Evolutionary conservation across 148 eudicot genomes (phyloP).

Genomic region (Linanthus parryae): DNA sequence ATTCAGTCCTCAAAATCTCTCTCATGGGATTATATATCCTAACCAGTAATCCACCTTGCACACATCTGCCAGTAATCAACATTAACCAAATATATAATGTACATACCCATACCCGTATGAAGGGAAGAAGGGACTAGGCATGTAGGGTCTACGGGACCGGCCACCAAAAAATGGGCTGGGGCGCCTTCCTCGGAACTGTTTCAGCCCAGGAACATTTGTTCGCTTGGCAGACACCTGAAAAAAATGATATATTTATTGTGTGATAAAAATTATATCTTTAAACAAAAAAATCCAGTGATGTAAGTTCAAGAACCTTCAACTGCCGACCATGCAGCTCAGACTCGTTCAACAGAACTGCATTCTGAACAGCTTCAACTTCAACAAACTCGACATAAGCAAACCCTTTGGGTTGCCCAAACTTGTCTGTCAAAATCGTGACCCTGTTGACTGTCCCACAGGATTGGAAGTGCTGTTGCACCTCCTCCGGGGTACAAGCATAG

Average conservation of each 20-base stretch:
- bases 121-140: conserved; percentile 47
- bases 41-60: too few relatives aligned
- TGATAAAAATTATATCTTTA: not conserved
- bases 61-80: too few relatives aligned
- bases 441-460: conserved; percentile 76
- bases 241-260: not conserved
- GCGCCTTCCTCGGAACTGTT: conserved; percentile 23
- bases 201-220: conserved; percentile 20
- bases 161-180: conserved; percentile 31
- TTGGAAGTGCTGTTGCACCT: conserved; percentile 75
- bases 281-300: not conserved
- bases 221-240: conserved; percentile 18
- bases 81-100: too few relatives aligned
- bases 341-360: conserved; percentile 50
- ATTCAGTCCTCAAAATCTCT: too few relatives aligned
- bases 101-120: conserved; percentile 78
- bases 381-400: conserved; percentile 75
- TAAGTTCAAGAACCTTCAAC: conserved; percentile 34
- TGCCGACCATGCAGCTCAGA: conserved; percentile 74
- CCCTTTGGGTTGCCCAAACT: conserved; percentile 71
- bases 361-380: conserved; percentile 65
- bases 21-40: too few relatives aligned
- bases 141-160: conserved; percentile 56
- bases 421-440: conserved; percentile 67
- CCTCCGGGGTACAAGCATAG: conserved; percentile 77